Percentiles rank a stretch among this genome's conserved stretches.
Conservation (phyloP, 2,329 filamentous ascomycete genomes). For the Dactylellina haptotyla region DNA sequence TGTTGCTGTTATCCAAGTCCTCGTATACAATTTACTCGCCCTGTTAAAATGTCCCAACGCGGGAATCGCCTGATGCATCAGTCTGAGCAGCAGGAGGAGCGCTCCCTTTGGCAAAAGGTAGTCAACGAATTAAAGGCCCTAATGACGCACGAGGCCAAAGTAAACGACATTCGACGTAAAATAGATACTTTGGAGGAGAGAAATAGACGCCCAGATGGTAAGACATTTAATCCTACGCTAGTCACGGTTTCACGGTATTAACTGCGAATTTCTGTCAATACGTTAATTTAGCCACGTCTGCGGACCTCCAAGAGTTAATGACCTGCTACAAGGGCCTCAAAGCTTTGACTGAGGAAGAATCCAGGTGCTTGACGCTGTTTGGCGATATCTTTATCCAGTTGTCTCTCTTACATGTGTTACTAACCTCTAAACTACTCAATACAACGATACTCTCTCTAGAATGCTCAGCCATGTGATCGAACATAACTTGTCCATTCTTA, state of each 20-base stretch:
- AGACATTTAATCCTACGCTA: not conserved
- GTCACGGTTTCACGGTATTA: not conserved
- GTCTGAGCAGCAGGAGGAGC: conserved; percentile 58
- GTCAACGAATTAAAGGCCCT: conserved; percentile 57
- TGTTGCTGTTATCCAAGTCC: no score
- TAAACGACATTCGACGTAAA: conserved; percentile 49
- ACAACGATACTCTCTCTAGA: not conserved
- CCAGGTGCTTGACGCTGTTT: conserved; percentile 16
- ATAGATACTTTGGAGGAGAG: conserved; percentile 51
- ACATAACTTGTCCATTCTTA: conserved; percentile 50
- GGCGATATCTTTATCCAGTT: not conserved
- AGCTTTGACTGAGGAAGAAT: conserved; percentile 47
- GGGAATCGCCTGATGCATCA: conserved; percentile 56
- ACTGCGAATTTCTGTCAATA: not conserved
- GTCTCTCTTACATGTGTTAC: not conserved
- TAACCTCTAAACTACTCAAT: not conserved
- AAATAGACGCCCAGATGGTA: conserved; percentile 41
- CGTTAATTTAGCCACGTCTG: conserved; percentile 12
- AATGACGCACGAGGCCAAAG: conserved; percentile 51
- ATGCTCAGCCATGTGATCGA: conserved; percentile 51
- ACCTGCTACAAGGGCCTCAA: conserved; percentile 53
- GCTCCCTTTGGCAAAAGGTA: conserved; percentile 57
- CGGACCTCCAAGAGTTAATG: conserved; percentile 43
- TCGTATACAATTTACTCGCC: not conserved
- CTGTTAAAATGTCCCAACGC: conserved; percentile 41